Conservation (phyloP, 2,329 filamentous ascomycete species). For the Coniochaeta hoffmannii region DNA sequence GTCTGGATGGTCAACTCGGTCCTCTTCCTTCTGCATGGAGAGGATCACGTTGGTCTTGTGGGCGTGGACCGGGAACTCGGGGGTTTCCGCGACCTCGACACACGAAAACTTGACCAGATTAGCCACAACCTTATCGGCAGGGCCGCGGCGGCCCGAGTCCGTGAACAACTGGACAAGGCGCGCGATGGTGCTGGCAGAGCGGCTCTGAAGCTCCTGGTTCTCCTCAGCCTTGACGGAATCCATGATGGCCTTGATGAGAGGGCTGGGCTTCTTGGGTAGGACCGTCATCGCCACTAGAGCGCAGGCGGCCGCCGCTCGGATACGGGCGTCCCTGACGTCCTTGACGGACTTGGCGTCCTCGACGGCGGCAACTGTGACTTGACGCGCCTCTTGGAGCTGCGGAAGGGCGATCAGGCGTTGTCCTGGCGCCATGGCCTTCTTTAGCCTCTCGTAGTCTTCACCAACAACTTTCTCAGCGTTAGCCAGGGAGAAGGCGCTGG, state of each 20-base stretch:
- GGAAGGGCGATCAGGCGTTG: slow-evolving; percentile 79
- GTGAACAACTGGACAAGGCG: slow-evolving; percentile 82
- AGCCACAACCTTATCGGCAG: slow-evolving; percentile 90
- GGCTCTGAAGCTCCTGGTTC: slow-evolving; percentile 77
- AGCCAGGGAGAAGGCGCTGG: slow-evolving; percentile 80
- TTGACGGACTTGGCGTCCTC: slow-evolving; percentile 74
- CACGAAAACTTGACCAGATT: slow-evolving; percentile 98
- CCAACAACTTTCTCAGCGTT: slow-evolving; percentile 84
- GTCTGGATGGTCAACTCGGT: slow-evolving; percentile 86
- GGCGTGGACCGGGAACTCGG: slow-evolving; percentile 83
- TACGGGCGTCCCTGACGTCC: slow-evolving; percentile 73
- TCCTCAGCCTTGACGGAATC: slow-evolving; percentile 96
- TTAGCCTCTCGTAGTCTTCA: slow-evolving; percentile 80
- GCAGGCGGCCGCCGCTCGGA: slow-evolving; percentile 79
- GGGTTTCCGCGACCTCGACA: slow-evolving; percentile 94
- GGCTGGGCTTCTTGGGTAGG: slow-evolving; percentile 87
- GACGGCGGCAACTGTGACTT: slow-evolving; percentile 63
- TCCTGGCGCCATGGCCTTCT: slow-evolving; percentile 80
- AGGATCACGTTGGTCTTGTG: slow-evolving; percentile 72
- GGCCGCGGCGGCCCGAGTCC: slow-evolving; percentile 67
- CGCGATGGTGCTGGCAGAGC: slow-evolving; percentile 79
- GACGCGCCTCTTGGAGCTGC: slow-evolving; percentile 69
- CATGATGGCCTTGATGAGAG: slow-evolving; percentile 95
- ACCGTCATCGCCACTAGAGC: slow-evolving; percentile 81
- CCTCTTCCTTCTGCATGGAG: slow-evolving; percentile 95